Evolutionary conservation across 2,329 filamentous ascomycete species (phyloP), one percentile per base, ranked within the genome.

Genomic region (Fusarium irregulare): DNA sequence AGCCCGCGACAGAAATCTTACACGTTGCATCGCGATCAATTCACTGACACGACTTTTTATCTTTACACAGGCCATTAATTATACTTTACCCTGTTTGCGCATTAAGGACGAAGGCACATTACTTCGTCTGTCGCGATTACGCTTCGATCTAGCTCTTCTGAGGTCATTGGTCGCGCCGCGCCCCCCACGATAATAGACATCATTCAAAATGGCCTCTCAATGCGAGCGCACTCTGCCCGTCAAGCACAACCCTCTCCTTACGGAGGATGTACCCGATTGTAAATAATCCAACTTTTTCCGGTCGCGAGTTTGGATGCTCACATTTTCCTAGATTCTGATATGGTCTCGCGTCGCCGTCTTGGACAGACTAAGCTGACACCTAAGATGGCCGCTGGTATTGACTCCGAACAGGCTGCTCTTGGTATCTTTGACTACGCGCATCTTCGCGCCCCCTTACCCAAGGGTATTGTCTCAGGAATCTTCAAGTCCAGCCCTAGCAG

Each of bases 391-490:
- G 89, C 92, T 73, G 84, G 91, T n/a, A 89, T 90, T 79, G 91
- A 93, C 69, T 88, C 90, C 60, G 93, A 93, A 78, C 85, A 89
- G 48, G 86, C 91, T 72, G 90, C 91, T 73, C 85, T 96, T 65
- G 93, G 93, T 54, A 89, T 91, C 48, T 97, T 99, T 79, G 96
- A 98, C 81, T 99, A 99, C 80, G 95, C 94, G 71, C 96, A 99
- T 79, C 86, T 99, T 51, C 92, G 95, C 77, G 95, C 94, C 65
- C 95, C 96, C 16, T 84, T 99, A 48, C 96, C 96, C 51, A 96
- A 94, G 81, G 94, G 96, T 70, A 91, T 98, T 73, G 89, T 90
- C 28, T 97, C 94, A 8, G 96, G 96, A 77, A 97, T 99, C 76
- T 98, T 98, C 84, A 91, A 93, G 76, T 91, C 90, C 64, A 90